These are phyloP conservation scores for Inga oerstediana DNA, from an alignment of 306 rosid genomes.

Conservation along the genomic window DNA sequence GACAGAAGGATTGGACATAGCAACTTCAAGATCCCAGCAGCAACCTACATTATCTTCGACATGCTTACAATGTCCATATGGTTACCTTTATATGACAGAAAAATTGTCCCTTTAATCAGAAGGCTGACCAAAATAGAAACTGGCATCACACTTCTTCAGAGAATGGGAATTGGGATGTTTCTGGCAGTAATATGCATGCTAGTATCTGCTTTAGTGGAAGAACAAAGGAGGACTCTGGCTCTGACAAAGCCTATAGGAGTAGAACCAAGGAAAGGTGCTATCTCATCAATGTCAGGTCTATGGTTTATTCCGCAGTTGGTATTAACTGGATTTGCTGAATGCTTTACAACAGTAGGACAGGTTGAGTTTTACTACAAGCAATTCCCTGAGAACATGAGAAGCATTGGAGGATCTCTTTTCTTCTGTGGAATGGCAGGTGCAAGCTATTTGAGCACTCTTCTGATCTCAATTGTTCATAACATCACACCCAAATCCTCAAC, in stretches of 20 bases:
- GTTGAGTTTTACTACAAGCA: slow-evolving; percentile 71
- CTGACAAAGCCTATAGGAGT: slow-evolving; percentile 44
- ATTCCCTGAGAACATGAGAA: slow-evolving; percentile 73
- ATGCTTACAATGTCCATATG: slow-evolving; percentile 54
- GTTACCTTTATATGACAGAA: slow-evolving; percentile 54
- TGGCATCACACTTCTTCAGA: slow-evolving; percentile 58
- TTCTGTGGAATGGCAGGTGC: slow-evolving; percentile 52
- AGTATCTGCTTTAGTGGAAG: slow-evolving; percentile 50
- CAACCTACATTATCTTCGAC: slow-evolving; percentile 44
- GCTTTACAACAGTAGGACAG: slow-evolving; percentile 43
- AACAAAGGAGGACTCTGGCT: slow-evolving; percentile 44
- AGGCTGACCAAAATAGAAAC: slow-evolving; percentile 44
- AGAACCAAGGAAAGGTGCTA: slow-evolving; percentile 45
- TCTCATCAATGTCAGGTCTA: slow-evolving; percentile 58
- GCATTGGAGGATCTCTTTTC: slow-evolving; percentile 60
- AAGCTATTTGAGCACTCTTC: slow-evolving; percentile 50
- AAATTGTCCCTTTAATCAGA: slow-evolving; percentile 49
- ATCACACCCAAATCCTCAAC: slow-evolving; percentile 32
- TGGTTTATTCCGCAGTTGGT: slow-evolving; percentile 64
- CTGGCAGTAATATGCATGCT: slow-evolving; percentile 36
- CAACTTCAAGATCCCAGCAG: slow-evolving; percentile 56
- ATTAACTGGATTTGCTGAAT: slow-evolving; percentile 47
- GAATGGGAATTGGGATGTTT: slow-evolving; percentile 56
- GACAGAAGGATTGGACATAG: slow-evolving; percentile 43
- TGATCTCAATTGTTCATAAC: slow-evolving; percentile 45